Evolutionary conservation across 768 basidiomycete genomes (phyloP).

Genomic region (Termitomyces titanicus): DNA sequence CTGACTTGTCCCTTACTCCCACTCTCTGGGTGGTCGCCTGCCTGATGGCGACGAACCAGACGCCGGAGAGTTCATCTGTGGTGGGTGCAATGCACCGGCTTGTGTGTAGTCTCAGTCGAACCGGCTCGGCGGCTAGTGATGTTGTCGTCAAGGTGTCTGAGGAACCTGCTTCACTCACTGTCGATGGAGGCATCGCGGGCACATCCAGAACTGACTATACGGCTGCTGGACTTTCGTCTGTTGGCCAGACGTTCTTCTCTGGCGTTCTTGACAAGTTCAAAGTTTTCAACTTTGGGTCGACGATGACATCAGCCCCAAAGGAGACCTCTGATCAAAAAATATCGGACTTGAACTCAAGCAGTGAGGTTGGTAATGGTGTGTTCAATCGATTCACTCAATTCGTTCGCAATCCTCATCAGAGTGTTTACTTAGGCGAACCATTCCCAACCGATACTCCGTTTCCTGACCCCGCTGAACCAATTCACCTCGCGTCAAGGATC

Average conservation of each 20-base stretch:
- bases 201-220: not conserved
- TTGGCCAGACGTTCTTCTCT: not conserved
- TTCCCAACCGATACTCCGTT: not conserved
- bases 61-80: not conserved
- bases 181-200: not conserved
- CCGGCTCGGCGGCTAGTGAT: not conserved
- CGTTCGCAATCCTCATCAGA: not conserved
- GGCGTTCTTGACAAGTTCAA: constrained; percentile 3
- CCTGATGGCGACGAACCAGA: not conserved
- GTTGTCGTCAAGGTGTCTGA: not conserved
- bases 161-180: not conserved
- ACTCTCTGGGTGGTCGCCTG: not conserved
- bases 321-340: not conserved
- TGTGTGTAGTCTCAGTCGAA: constrained; percentile 2
- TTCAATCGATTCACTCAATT: not conserved
- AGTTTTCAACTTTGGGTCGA: not conserved
- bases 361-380: not conserved
- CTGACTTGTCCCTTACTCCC: not conserved
- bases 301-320: not conserved
- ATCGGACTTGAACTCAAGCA: not conserved
- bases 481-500: constrained; percentile 46
- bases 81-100: not conserved
- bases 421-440: not conserved
- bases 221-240: not conserved
- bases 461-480: constrained; percentile 31